A percentile compares a stretch with the other conserved stretches of the same genome.
These are phyloP conservation scores for Colletotrichum zoysiae DNA, from an alignment of 2,329 filamentous ascomycete genomes.

Conservation along the genomic window DNA sequence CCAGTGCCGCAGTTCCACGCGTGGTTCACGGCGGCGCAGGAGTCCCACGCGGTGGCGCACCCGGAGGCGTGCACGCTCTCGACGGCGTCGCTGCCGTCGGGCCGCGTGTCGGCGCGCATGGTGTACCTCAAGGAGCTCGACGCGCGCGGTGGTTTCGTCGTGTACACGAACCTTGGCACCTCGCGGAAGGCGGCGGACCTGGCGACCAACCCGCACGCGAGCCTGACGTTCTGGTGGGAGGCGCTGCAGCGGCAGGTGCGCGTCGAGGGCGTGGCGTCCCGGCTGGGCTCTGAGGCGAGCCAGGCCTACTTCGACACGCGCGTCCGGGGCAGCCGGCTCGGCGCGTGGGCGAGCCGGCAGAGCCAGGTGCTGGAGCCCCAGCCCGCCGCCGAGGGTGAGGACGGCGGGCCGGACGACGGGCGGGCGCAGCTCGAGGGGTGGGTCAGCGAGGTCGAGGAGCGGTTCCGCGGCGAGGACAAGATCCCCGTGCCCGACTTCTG, in stretches of 20 bases:
- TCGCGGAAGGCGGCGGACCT: conserved; percentile 78
- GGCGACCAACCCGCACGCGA: conserved; percentile 79
- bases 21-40: conserved; percentile 86
- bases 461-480: conserved; percentile 79
- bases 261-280: conserved; percentile 81
- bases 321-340: conserved; percentile 84
- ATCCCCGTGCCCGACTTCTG: conserved; percentile 95
- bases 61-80: conserved; percentile 91
- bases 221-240: conserved; percentile 92
- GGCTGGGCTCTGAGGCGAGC: conserved; percentile 78
- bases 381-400: conserved; percentile 43
- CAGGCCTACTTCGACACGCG: conserved; percentile 75
- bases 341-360: conserved; percentile 94
- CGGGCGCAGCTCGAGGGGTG: conserved; percentile 80
- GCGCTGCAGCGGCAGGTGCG: conserved; percentile 89
- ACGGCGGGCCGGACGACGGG: conserved; percentile 69
- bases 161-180: conserved; percentile 94
- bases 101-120: conserved; percentile 84
- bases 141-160: conserved; percentile 78
- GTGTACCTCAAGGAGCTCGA: conserved; percentile 98
- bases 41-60: conserved; percentile 66
- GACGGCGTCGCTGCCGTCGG: conserved; percentile 85
- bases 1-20: conserved; percentile 88
- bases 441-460: conserved; percentile 81
- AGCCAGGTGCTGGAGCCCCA: conserved; percentile 76